phyloP scores from a whole-genome alignment of 768 basidiomycete genomes.

The Trametes punicea region DNA sequence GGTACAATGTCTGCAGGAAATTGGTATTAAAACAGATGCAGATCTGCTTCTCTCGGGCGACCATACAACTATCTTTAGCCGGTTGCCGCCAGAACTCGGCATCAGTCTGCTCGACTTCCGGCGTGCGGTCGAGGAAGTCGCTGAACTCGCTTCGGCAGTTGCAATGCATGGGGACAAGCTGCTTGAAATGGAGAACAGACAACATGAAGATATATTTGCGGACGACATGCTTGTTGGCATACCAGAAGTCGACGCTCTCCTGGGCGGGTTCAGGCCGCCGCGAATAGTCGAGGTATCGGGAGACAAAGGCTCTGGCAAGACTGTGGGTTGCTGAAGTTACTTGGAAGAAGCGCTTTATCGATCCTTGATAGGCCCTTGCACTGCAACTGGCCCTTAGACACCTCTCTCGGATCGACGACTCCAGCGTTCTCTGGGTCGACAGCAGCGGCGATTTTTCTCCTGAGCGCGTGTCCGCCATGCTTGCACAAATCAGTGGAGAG shows the following conservation, averaged over 20 bases:
- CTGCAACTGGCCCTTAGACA: constrained; percentile 56
- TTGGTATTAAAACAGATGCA: constrained; percentile 51
- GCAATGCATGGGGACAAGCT: constrained; percentile 34
- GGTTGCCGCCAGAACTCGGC: constrained; percentile 44
- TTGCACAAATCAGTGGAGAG: constrained; percentile 5
- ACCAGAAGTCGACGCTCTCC: constrained; percentile 47
- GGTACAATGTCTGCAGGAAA: constrained; percentile 43
- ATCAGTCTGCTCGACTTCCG: constrained; percentile 49
- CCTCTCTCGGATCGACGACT: constrained; percentile 37
- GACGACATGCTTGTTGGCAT: constrained; percentile 35
- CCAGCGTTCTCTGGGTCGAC: constrained; percentile 65
- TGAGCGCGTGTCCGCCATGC: constrained; percentile 37
- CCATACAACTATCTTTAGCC: constrained; percentile 47
- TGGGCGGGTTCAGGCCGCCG: constrained; percentile 47
- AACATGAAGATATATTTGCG: constrained; percentile 5
- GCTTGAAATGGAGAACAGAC: constrained; percentile 21
- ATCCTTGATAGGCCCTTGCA: constrained; percentile 49
- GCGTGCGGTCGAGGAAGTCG: constrained; percentile 37
- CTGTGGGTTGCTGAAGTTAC: constrained; percentile 40
- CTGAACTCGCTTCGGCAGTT: constrained; percentile 42
- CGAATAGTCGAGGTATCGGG: constrained; percentile 70
- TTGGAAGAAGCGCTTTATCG: too few relatives aligned
- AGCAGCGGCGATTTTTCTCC: constrained; percentile 64
- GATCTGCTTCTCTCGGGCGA: constrained; percentile 55
- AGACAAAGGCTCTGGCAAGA: constrained; percentile 61